Conservation (phyloP, 768 basidiomycete species). For the Cubamyces lactineus region DNA sequence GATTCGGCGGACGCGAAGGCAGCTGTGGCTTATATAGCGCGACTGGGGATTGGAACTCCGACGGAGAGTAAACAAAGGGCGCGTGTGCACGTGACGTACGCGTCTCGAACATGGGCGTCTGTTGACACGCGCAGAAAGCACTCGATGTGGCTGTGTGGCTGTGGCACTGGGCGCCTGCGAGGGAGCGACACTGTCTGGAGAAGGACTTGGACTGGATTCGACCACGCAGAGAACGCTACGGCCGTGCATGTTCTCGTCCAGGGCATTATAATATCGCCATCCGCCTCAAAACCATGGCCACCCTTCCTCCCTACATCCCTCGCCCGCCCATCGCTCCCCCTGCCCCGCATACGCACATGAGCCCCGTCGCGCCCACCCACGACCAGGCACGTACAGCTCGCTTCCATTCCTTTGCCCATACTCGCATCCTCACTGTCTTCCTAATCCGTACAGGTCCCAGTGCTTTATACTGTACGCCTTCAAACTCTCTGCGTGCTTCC, state of each 20-base stretch:
- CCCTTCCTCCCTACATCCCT: conserved; percentile 38
- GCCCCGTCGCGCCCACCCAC: conserved; percentile 62
- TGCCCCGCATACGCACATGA: conserved; percentile 35
- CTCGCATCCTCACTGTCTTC: conserved; percentile 12
- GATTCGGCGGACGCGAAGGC: conserved; percentile 27
- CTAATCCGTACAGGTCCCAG: conserved; percentile 55
- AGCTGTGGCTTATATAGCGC: conserved; percentile 35
- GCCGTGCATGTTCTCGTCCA: conserved; percentile 21
- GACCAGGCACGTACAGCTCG: conserved; percentile 62
- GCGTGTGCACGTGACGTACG: conserved; percentile 30
- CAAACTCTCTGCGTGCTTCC: neutral
- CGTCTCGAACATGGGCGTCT: conserved; percentile 25
- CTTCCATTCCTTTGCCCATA: conserved; percentile 28
- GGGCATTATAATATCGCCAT: conserved; percentile 23
- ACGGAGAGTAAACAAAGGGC: conserved; percentile 31
- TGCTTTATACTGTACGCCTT: conserved; percentile 71
- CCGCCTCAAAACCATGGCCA: conserved; percentile 29
- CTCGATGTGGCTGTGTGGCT: conserved; percentile 1
- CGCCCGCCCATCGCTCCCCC: conserved; percentile 38
- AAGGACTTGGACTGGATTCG: neutral
- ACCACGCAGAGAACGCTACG: conserved; percentile 14
- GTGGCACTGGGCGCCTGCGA: neutral
- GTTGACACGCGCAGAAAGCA: conserved; percentile 13
- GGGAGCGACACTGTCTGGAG: neutral
- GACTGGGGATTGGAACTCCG: conserved; percentile 30